A percentile compares a stretch with the other conserved stretches of the same genome.
Conservation (phyloP, 352 stramenopile species). For the Paralagenidium karlingii region DNA sequence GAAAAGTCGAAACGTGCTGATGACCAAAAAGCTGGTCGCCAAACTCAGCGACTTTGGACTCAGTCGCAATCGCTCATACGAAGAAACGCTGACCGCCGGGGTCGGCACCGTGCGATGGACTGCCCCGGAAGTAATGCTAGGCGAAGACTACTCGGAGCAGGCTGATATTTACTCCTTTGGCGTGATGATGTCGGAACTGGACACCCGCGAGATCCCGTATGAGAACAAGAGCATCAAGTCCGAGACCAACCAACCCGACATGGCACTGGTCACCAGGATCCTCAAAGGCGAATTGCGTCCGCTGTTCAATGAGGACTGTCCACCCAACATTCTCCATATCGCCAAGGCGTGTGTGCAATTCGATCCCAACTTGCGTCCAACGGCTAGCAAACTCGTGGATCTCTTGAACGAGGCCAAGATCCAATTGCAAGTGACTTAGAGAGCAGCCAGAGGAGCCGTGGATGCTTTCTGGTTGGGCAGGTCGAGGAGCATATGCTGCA, state of each 20-base stretch:
- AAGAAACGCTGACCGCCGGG: too few species aligned
- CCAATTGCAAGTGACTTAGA: too few species aligned
- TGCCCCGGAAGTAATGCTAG: slow-evolving; percentile 79
- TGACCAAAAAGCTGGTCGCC: slow-evolving; percentile 10
- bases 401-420: too few species aligned
- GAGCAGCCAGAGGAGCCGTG: too few species aligned
- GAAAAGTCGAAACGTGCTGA: slow-evolving; percentile 33
- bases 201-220: slow-evolving; percentile 4
- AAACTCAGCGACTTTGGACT: slow-evolving; percentile 13
- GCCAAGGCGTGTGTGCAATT: slow-evolving; percentile 77
- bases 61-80: too few species aligned
- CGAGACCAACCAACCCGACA: slow-evolving; percentile 43
- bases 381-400: slow-evolving; percentile 47
- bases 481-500: too few species aligned
- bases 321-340: slow-evolving; percentile 49
- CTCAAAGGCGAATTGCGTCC: slow-evolving; percentile 69
- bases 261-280: slow-evolving; percentile 72
- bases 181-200: slow-evolving; percentile 39
- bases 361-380: slow-evolving; percentile 64
- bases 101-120: slow-evolving; percentile 70
- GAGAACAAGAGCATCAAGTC: slow-evolving; percentile 63
- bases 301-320: slow-evolving; percentile 49
- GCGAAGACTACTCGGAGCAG: slow-evolving; percentile 79
- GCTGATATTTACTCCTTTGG: slow-evolving; percentile 82
- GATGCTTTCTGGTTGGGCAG: too few species aligned